Evolutionary conservation across 2,329 filamentous ascomycete genomes (phyloP), one percentile per base, ranked within the genome.

Genomic region (Thelonectria olida): DNA sequence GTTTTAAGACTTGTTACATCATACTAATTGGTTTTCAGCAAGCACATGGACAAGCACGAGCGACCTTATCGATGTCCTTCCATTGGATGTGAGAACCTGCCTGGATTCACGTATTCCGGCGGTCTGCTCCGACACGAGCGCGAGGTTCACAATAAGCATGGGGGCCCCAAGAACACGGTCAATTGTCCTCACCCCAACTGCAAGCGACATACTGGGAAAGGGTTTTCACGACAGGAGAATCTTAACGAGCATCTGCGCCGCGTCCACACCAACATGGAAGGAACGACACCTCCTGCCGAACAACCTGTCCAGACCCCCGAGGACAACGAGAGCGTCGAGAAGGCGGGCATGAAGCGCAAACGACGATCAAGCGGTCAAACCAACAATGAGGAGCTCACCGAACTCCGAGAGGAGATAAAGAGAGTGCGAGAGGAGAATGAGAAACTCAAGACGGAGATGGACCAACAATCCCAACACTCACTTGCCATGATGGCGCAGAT

Each of bases 21-120:
- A 27, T n/a, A 65, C 71, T 77, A 67, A 77, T 63, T 27, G 25
- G 9, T 54, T 25, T 17, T 7, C 67, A 97, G 93, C 75, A 97
- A 98, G 80, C 95, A 98, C 76, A 97, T 97, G 94, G 95, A 98
- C 80, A 97, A 97, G 76, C 95, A 98, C 75, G 93, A 97, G 69
- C 86, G 95, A 12, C 95, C 95, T 1, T 98, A 97, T 75, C 92
- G 93, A 72, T 98, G 95, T 77, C 84, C 82, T 20, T 89, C 90
- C 42, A 84, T 87, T n/a, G 91, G 91, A 36, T 97, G 95, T 77
- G 92, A 95, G 72, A 97, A 97, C 72, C 85, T 97, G 0, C 92
- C 92, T 53, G 95, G 95, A 1, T 98, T 98, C 77, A 98, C 95
- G 1, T 98, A 98, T 75, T 95, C 92, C 0, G 95, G 95, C 15